Evolutionary conservation across 2,329 filamentous ascomycete genomes (phyloP), one percentile per base, ranked within the genome.

Genomic region (Pseudocercospora fuligena): DNA sequence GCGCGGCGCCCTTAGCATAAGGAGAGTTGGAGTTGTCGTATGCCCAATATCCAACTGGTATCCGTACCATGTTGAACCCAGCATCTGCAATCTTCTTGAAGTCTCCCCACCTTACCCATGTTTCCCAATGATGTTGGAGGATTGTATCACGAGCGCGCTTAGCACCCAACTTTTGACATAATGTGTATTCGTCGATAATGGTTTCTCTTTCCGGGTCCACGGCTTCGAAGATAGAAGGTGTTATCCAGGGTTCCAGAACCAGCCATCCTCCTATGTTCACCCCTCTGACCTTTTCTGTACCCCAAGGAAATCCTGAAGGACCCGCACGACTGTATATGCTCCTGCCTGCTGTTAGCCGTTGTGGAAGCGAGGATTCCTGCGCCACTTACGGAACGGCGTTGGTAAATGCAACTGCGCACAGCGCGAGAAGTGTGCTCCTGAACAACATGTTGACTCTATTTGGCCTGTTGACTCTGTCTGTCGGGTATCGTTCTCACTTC

Each of bases 11-110:
- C 66, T 79, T 75, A 1, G 83, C 81, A 69, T 87, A 89, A 1
- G 86, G 82, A 27, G 82, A 77, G 33, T 79, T 78, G 27, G 78
- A 76, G 14, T 85, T 83, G 60, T 84, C 80, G 68, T 86, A 87
- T 16, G 87, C 86, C 87, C 87, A 89, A 73, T 83, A 88, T 7
- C 86, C 86, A 62, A 88, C 80, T 0, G 87, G 86, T 43, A 89
- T 85, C 14, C 87, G 81, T 9, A 89, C 84, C 9, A 86, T 78
- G 73, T 89, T 88, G 77, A 89, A 86, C 5, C 87, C 86, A 0
- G 85, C 81, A 40, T 82, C 76, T 19, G 82, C 81, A 70, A 89
- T 88, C 69, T 84, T 86, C 71, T 85, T 78, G 74, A 89, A 87
- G 72, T 88, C 86, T 12, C 76, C 71, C 70, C 80, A 81, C 14